Percentiles rank a stretch among this genome's conserved stretches.
Evolutionary conservation across 495 filamentous ascomycete genomes (phyloP).

Genomic region (Trichocladium antarcticum): DNA sequence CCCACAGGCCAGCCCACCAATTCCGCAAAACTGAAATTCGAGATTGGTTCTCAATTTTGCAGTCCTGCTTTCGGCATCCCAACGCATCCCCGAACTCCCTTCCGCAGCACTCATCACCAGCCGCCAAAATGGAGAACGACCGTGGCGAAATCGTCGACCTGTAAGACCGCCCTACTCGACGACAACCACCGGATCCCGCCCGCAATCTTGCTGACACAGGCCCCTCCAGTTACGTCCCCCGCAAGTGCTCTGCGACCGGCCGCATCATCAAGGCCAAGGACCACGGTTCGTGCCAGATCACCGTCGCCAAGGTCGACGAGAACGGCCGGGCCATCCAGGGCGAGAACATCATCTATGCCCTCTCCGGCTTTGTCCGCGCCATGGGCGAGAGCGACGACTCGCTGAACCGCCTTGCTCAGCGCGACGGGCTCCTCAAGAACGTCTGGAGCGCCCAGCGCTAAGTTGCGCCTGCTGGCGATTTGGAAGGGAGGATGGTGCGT

Average conservation of each 20-base stretch:
- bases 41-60: slow-evolving; percentile 21
- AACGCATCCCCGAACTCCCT: slow-evolving; percentile 20
- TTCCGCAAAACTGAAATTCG: slow-evolving; percentile 24
- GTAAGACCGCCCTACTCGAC: slow-evolving; percentile 38
- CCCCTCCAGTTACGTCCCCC: slow-evolving; percentile 78
- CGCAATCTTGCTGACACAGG: slow-evolving; percentile 9
- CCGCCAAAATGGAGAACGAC: slow-evolving; percentile 36
- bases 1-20: slow-evolving; percentile 26
- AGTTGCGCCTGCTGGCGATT: slow-evolving; percentile 21
- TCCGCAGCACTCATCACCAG: slow-evolving; percentile 20
- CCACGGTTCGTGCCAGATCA: slow-evolving; percentile 87
- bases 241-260: slow-evolving; percentile 93
- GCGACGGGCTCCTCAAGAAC: slow-evolving; percentile 88
- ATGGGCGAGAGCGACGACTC: slow-evolving; percentile 97
- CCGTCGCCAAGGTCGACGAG: slow-evolving; percentile 91
- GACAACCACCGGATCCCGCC: neutral
- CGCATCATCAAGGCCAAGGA: slow-evolving; percentile 99
- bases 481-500: slow-evolving; percentile 21
- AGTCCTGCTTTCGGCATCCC: slow-evolving; percentile 21
- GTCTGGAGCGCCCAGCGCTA: slow-evolving; percentile 86
- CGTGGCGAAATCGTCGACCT: slow-evolving; percentile 94
- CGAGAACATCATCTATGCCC: slow-evolving; percentile 93
- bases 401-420: slow-evolving; percentile 88
- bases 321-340: slow-evolving; percentile 85
- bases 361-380: slow-evolving; percentile 93